These are phyloP conservation scores for Podaxis rugospora DNA, from an alignment of 768 basidiomycete species.

Conservation along the genomic window DNA sequence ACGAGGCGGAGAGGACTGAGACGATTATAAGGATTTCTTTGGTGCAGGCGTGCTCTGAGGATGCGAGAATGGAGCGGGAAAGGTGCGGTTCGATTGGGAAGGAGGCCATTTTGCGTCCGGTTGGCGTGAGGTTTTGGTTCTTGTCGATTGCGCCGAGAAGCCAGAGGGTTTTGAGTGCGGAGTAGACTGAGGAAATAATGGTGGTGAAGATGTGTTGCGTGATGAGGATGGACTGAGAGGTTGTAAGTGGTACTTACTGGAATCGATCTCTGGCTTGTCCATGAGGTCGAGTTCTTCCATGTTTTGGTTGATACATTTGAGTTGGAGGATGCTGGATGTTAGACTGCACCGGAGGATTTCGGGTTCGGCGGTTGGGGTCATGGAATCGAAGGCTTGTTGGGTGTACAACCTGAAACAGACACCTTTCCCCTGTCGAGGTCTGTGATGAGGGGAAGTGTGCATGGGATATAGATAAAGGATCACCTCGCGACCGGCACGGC, in stretches of 20 bases:
- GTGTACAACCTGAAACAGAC: conserved; percentile 93
- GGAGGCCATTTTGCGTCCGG: conserved; percentile 82
- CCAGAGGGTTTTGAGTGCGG: conserved; percentile 69
- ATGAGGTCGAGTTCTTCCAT: conserved; percentile 82
- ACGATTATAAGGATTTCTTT: conserved; percentile 81
- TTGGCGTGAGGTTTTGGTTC: conserved; percentile 56
- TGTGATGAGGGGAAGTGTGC: background rate
- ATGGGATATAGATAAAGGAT: conserved; percentile 9
- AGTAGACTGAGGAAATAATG: conserved; percentile 38
- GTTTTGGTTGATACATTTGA: conserved; percentile 81
- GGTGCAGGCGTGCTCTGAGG: conserved; percentile 68
- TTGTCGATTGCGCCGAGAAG: conserved; percentile 76
- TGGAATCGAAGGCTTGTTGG: conserved; percentile 64
- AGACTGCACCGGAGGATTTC: conserved; percentile 90
- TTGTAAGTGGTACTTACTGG: conserved; percentile 45
- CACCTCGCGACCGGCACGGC: conserved; percentile 94
- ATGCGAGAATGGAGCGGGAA: conserved; percentile 76
- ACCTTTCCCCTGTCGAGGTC: conserved; percentile 58
- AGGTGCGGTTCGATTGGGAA: conserved; percentile 90
- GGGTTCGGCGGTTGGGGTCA: conserved; percentile 70
- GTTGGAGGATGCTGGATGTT: conserved; percentile 76
- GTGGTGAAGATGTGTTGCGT: background rate
- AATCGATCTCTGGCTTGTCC: conserved; percentile 76
- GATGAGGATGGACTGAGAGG: background rate
- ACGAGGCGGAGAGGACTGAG: conserved; percentile 76